Conservation (phyloP, 768 basidiomycete species). For the Dioszegia crocea region DNA sequence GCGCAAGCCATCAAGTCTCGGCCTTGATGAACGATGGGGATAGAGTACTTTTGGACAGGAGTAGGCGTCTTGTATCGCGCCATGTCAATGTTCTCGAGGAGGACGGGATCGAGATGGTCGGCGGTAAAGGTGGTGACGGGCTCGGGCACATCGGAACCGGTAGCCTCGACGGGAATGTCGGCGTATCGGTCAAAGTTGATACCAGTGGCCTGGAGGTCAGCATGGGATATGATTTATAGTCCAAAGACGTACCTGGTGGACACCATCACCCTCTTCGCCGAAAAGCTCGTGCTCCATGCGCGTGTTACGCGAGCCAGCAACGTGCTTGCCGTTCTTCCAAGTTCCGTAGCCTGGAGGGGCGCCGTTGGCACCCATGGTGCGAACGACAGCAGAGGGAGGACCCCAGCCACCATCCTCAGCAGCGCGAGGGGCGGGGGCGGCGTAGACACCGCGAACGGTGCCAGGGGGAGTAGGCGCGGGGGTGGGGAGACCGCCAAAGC, state of each 20-base stretch:
- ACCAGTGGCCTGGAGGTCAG: slow-evolving; percentile 71
- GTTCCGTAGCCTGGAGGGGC: slow-evolving; percentile 57
- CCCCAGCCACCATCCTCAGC: slow-evolving; percentile 44
- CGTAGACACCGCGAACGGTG: slow-evolving; percentile 23
- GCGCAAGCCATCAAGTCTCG: slow-evolving; percentile 53
- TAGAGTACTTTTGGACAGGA: slow-evolving; percentile 99
- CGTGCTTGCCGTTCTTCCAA: slow-evolving; percentile 87
- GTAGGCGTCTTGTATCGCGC: slow-evolving; percentile 94
- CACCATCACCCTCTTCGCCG: slow-evolving; percentile 71
- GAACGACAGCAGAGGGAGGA: slow-evolving; percentile 21
- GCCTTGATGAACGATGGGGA: slow-evolving; percentile 89
- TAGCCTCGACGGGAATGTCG: slow-evolving; percentile 98
- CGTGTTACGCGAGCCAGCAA: slow-evolving; percentile 74
- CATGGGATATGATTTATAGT: background rate
- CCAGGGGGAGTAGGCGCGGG: slow-evolving; percentile 38
- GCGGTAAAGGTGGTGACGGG: slow-evolving; percentile 80
- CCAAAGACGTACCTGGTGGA: slow-evolving; percentile 38
- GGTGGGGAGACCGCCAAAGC: slow-evolving; percentile 36
- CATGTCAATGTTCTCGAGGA: slow-evolving; percentile 88
- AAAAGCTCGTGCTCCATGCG: slow-evolving; percentile 95
- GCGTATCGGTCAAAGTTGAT: slow-evolving; percentile 99
- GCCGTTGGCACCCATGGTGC: slow-evolving; percentile 32
- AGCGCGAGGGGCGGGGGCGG: slow-evolving; percentile 25
- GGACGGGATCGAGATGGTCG: slow-evolving; percentile 84
- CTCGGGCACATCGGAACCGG: slow-evolving; percentile 93